Evolutionary conservation across 208 protist species (phyloP).

Genomic region (Porcisia deanei): DNA sequence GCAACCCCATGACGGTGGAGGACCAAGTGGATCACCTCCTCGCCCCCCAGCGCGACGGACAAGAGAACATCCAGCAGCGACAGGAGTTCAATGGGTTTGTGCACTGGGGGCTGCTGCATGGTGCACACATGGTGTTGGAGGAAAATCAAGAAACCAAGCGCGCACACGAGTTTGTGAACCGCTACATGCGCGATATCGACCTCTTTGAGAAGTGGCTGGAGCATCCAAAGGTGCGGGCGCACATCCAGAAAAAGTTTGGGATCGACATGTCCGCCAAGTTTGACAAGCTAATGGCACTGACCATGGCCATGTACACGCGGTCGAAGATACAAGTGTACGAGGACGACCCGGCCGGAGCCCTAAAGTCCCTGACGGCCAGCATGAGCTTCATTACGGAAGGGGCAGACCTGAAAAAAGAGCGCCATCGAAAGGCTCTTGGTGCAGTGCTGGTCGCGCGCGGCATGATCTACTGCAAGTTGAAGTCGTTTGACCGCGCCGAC

Average conservation of each 20-base stretch:
- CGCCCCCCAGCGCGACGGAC: conserved; percentile 77
- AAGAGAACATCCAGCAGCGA: conserved; percentile 81
- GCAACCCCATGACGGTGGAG: conserved; percentile 85
- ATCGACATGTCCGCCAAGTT: conserved; percentile 86
- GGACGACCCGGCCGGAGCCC: conserved; percentile 80
- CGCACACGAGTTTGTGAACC: conserved; percentile 89
- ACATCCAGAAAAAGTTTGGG: conserved; percentile 89
- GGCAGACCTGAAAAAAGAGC: conserved; percentile 58
- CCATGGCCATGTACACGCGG: conserved; percentile 87
- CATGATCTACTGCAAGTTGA: conserved; percentile 87
- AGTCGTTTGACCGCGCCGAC: conserved; percentile 76
- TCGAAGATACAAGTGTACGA: conserved; percentile 91
- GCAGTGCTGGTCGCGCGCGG: conserved; percentile 77
- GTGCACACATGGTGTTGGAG: conserved; percentile 85
- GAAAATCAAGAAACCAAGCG: conserved; percentile 87
- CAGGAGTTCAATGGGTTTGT: conserved; percentile 91
- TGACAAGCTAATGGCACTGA: conserved; percentile 87
- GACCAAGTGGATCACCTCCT: conserved; percentile 88
- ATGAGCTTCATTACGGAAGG: conserved; percentile 77
- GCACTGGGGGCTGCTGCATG: conserved; percentile 88
- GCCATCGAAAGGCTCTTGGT: conserved; percentile 83
- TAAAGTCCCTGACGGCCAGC: conserved; percentile 83
- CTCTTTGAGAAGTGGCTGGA: conserved; percentile 91
- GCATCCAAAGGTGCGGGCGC: conserved; percentile 87
- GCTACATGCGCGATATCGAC: conserved; percentile 90